phyloP scores from a whole-genome alignment of 768 basidiomycete genomes.

The Porphyrellus cyaneotinctus region DNA sequence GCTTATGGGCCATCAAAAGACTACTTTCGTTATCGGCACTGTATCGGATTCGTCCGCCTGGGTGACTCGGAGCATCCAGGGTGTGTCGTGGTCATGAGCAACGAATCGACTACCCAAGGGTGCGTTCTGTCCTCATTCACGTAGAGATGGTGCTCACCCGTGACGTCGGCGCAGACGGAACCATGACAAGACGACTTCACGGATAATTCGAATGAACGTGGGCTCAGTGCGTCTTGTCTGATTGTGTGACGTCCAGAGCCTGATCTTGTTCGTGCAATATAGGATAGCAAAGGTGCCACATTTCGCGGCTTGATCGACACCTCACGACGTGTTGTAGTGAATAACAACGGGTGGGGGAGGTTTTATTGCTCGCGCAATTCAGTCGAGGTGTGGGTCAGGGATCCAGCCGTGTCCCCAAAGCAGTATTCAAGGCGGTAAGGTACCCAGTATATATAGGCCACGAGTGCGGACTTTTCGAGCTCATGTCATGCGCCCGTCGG shows the following conservation, averaged over 20 bases:
- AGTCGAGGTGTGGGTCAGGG: constrained; percentile 58
- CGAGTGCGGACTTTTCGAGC: too few relatives aligned
- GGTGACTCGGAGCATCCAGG: constrained; percentile 54
- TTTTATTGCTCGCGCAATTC: constrained; percentile 56
- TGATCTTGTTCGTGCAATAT: constrained; percentile 13
- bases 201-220: constrained; percentile 56
- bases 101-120: constrained; percentile 31
- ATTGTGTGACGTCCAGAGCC: not conserved
- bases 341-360: constrained; percentile 57
- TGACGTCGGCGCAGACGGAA: not conserved
- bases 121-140: constrained; percentile 8
- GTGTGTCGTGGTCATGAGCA: constrained; percentile 72
- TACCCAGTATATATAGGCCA: too few relatives aligned
- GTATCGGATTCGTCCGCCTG: constrained; percentile 71
- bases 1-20: constrained; percentile 65
- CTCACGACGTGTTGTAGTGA: constrained; percentile 42
- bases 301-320: constrained; percentile 49
- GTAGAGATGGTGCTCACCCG: not conserved
- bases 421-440: too few relatives aligned
- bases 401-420: not conserved
- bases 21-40: constrained; percentile 55
- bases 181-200: constrained; percentile 20
- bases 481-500: too few relatives aligned
- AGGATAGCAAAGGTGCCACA: constrained; percentile 32
- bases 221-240: constrained; percentile 45